Conservation (phyloP, 495 filamentous ascomycete genomes). For the Physcia stellaris region DNA sequence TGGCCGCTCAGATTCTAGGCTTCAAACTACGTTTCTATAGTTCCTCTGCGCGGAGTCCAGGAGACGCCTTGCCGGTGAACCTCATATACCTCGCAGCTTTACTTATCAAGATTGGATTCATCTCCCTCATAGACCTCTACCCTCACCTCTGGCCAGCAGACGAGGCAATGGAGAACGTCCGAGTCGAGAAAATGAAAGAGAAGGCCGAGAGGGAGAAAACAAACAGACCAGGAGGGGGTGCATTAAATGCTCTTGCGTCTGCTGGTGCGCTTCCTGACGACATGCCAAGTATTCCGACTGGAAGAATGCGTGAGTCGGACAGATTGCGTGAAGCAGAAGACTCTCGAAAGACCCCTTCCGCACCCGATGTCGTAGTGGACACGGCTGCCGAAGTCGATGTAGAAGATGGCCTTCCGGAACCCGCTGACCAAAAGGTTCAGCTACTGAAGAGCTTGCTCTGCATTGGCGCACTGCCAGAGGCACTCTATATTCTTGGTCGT, state of each 20-base stretch:
- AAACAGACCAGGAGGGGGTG: slow-evolving; percentile 48
- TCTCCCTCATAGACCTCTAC: slow-evolving; percentile 87
- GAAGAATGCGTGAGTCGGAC: slow-evolving; percentile 22
- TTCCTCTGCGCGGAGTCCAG: slow-evolving; percentile 52
- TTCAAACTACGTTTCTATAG: slow-evolving; percentile 96
- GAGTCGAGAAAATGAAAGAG: slow-evolving; percentile 53
- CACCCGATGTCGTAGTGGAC: slow-evolving; percentile 32
- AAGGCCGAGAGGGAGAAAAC: slow-evolving; percentile 63
- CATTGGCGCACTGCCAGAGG: slow-evolving; percentile 86
- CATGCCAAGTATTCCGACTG: slow-evolving; percentile 36
- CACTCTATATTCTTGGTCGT: slow-evolving; percentile 80
- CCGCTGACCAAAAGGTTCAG: slow-evolving; percentile 76
- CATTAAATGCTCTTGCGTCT: slow-evolving; percentile 74
- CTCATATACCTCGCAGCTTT: slow-evolving; percentile 80
- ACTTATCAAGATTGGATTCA: slow-evolving; percentile 94
- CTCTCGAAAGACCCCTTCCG: slow-evolving; percentile 32
- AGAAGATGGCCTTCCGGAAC: slow-evolving; percentile 54
- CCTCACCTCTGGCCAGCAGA: slow-evolving; percentile 83
- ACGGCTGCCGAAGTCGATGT: slow-evolving; percentile 36
- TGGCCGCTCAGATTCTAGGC: slow-evolving; percentile 86
- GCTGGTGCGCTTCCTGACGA: slow-evolving; percentile 84
- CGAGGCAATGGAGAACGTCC: slow-evolving; percentile 60
- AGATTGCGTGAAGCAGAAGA: slow-evolving; percentile 23
- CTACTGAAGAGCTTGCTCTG: slow-evolving; percentile 75
- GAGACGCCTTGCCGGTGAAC: slow-evolving; percentile 72